Evolutionary conservation across 371 early-diverging fungal species (phyloP), one percentile per base, ranked within the genome.

Genomic region (Nematocida ironsii): DNA sequence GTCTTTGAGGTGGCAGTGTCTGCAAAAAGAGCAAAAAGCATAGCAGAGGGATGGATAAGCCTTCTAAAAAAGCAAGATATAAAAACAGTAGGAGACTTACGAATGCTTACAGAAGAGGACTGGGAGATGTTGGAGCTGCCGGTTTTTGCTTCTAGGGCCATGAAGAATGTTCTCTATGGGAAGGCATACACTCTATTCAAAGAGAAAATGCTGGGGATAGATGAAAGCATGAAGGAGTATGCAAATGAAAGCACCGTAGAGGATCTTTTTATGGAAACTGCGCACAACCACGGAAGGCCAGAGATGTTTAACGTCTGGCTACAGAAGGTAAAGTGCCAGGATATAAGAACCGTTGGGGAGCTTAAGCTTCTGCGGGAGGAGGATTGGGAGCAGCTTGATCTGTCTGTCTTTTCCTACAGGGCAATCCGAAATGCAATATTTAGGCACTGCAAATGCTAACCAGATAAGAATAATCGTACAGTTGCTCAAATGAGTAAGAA

Each of bases 21-120:
- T 47, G 82, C 83, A 18, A 75, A 84, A 25, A 68, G 87, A 69
- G 61, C 76, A 5, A 71, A 73, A 44, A 84, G 84, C 52, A 83
- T 82, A 48, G 87, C 84, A 45, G 83, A 83, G 25, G 75, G 56
- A 33, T 86, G 87, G 88, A 72, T 71, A 54, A 89, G 90, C 48
- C 87, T 91, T 40, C 91, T 94, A 56, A 92, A 91, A 6, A 90
- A 89, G 64, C 92, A 93, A 80, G 92, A 93, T 81, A 92, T 93
- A 72, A 89, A 91, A 76, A 92, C 91, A 72, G 84, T 93, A 67
- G 89, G 91, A 42, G 93, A 93, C 57, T 85, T 93, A 48, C 88
- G 85, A 66, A 89, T 90, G 60, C 66, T 88, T 27, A 73, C 83
- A 71, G 83, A 84, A 47, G 86, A 87, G 64, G 87, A 86, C 74